A percentile compares a stretch with the other conserved stretches of the same genome.
Evolutionary conservation across 1,284 basidiomycete genomes (phyloP).

Genomic region (Meira miltonrushii): DNA sequence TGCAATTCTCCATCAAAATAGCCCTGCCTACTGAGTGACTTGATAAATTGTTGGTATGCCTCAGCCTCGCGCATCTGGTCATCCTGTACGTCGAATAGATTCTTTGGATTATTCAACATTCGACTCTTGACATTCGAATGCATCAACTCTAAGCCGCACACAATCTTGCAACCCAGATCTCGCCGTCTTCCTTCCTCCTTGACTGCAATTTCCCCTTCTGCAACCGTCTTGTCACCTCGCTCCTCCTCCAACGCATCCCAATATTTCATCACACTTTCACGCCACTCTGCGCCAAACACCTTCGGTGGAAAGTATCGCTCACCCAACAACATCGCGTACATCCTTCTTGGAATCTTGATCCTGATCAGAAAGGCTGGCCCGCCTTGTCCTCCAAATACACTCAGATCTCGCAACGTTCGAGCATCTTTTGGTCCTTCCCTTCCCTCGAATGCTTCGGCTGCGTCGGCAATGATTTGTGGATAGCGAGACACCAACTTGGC

Average conservation of each 20-base stretch:
- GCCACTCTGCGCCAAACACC: constrained; percentile 64
- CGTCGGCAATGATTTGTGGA: constrained; percentile 72
- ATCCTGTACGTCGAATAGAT: neutral
- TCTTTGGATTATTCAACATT: neutral
- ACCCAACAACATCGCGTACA: constrained; percentile 80
- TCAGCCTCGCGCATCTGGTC: neutral
- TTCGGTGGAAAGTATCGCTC: constrained; percentile 89
- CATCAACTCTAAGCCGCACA: constrained; percentile 41
- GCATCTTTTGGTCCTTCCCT: constrained; percentile 66
- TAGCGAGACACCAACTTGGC: constrained; percentile 64
- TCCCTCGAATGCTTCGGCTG: constrained; percentile 85
- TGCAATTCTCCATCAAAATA: constrained; percentile 37
- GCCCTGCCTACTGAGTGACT: constrained; percentile 27
- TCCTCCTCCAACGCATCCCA: constrained; percentile 1
- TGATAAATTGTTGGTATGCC: constrained; percentile 15
- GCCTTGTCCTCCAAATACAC: constrained; percentile 2
- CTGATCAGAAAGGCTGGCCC: constrained; percentile 5
- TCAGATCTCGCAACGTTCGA: constrained; percentile 47
- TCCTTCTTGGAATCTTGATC: constrained; percentile 32
- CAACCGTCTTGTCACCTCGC: constrained; percentile 2
- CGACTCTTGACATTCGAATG: constrained; percentile 15
- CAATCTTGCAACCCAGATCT: constrained; percentile 44
- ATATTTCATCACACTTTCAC: constrained; percentile 24
- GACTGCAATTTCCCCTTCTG: constrained; percentile 3
- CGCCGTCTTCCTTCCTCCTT: constrained; percentile 30